Conservation (phyloP, 1,284 basidiomycete species). For the Ustilago curta region DNA sequence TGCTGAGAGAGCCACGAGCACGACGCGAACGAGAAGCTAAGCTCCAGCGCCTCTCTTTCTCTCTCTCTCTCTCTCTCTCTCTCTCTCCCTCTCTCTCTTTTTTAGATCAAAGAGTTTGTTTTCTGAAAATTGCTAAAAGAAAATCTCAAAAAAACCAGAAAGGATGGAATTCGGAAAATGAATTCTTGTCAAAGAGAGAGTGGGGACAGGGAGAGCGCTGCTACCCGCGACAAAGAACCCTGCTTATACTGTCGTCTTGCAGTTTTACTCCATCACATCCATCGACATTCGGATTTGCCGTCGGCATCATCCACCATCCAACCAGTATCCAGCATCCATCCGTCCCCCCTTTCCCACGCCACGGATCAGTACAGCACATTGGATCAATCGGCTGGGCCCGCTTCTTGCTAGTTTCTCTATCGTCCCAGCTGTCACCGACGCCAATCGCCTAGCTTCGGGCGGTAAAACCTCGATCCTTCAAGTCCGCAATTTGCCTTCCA, state of each 20-base stretch:
- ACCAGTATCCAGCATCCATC: background rate
- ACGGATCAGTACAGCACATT: background rate
- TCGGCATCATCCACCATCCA: conserved; percentile 18
- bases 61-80: too few relatives aligned
- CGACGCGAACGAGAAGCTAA: background rate
- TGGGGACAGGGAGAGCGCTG: conserved; percentile 8
- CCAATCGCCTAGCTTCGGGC: background rate
- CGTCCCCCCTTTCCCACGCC: background rate
- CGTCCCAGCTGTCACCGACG: background rate
- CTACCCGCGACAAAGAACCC: background rate
- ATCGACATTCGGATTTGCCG: conserved; percentile 21
- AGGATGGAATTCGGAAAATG: conserved; percentile 36
- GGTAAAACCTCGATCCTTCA: background rate
- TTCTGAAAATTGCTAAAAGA: conserved; percentile 1
- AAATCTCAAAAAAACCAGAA: conserved; percentile 11
- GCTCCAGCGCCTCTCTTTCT: background rate
- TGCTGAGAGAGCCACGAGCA: background rate
- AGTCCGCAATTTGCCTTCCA: background rate
- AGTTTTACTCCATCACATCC: background rate
- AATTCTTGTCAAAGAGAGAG: conserved; percentile 1
- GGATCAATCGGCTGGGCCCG: background rate
- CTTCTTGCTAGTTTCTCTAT: background rate
- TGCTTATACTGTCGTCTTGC: conserved; percentile 8
- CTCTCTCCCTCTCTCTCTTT: background rate
- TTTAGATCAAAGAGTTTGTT: conserved; percentile 3